Base-by-base conservation (phyloP, 768 basidiomycete species). In the Hemileccinum rubropunctum region DNA sequence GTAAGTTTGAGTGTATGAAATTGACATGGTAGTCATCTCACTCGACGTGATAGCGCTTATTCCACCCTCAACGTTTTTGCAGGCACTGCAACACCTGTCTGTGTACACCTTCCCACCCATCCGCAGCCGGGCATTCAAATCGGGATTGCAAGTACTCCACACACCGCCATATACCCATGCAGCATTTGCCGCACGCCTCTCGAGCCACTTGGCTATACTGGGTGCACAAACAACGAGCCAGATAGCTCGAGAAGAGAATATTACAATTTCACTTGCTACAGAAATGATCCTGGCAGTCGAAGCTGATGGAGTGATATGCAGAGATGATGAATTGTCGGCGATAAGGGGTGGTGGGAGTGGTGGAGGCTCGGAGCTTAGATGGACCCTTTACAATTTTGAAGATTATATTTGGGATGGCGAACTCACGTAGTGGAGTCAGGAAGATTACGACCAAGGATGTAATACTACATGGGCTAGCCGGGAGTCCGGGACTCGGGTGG, bases 11-110 rank as follows among this genome's bases (percentile, higher is more conserved):
- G 23, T 18, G 27, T 21, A 17, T 35, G 51, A 21, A 30, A 38
- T 18, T 45, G 39, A 35, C 27, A 44, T 30, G 23, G 43, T 18
- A 39, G 47, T 41, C n/a, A 23, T 27, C 42, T 45, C 11, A 38
- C 17, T 12, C 37, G 15, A 34, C 35, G 39, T 23, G n/a, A 17
- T 49, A 94, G 95, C 95, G 5, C 79, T 99, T 33, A 82, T 98
- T 37, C 87, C 95, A 4, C 97, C 95, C 4, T 76, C 86, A 26
- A 92, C 90, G 3, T 83, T 98, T 61, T 73, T 90, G n/a, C 78
- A 82, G 44, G 83, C 84, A 12, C 60, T 94, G 6, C 84, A 86
- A 0, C 80, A 80, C 48, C 75, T 98, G 13, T 76, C 83, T 0
- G 53, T 61, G 2, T 76, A 82, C 60, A 93, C 91, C 0, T 62